phyloP scores from a whole-genome alignment of 306 rosid genomes.

The Quercus parvula region DNA sequence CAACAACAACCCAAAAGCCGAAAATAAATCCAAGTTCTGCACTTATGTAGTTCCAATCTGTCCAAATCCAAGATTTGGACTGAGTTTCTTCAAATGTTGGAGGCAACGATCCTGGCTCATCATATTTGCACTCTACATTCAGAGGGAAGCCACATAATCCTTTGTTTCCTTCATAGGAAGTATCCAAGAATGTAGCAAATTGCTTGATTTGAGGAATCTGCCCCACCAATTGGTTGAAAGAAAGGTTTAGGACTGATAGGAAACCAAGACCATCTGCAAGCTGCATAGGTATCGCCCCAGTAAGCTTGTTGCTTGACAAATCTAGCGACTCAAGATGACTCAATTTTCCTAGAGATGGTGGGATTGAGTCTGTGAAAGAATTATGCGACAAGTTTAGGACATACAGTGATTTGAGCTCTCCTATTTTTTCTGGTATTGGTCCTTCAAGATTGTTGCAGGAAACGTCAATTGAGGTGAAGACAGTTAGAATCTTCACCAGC shows the following conservation, averaged over 20 bases:
- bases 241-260: constrained; percentile 24
- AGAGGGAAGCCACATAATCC: constrained; percentile 34
- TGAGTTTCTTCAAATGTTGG: neutral
- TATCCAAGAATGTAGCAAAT: constrained; percentile 26
- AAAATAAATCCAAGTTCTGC: neutral
- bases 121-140: neutral
- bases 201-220: constrained; percentile 32
- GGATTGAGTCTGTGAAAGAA: constrained; percentile 20
- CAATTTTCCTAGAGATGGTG: constrained; percentile 25
- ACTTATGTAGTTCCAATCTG: neutral
- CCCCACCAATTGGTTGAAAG: constrained; percentile 30
- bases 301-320: constrained; percentile 25
- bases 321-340: constrained; percentile 34
- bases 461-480: constrained; percentile 12
- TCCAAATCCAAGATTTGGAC: neutral
- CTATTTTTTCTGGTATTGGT: constrained; percentile 9
- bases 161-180: constrained; percentile 29
- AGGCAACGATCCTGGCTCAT: neutral
- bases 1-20: neutral
- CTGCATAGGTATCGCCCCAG: constrained; percentile 13
- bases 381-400: constrained; percentile 27
- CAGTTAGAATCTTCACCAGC: neutral
- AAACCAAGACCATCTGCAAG: constrained; percentile 14
- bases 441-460: constrained; percentile 23
- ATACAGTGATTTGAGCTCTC: neutral